Conservation (phyloP, 495 filamentous ascomycete genomes). For the Apiosordaria backusii region DNA sequence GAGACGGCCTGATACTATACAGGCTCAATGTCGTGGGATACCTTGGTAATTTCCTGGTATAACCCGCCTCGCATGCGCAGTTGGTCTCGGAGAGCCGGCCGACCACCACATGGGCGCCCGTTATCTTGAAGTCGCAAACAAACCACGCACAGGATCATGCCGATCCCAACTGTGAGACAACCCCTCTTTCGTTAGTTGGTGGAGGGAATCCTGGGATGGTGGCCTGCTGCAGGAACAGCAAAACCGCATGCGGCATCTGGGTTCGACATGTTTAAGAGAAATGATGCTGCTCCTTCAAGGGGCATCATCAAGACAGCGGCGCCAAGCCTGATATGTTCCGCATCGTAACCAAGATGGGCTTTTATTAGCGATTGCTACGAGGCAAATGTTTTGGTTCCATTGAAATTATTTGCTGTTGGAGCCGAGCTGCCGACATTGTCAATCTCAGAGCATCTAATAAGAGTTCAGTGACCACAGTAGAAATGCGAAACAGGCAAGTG, state of each 20-base stretch:
- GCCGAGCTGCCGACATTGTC: background rate
- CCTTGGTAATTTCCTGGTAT: conserved; percentile 3
- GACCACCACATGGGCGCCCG: background rate
- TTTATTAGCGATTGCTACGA: background rate
- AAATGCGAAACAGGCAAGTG: background rate
- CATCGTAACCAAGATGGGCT: background rate
- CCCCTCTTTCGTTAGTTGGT: background rate
- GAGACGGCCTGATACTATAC: conserved; percentile 8
- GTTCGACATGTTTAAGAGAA: conserved; percentile 1
- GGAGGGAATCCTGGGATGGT: background rate
- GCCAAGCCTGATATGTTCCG: conserved; percentile 14
- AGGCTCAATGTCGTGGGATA: conserved; percentile 13
- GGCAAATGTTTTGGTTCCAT: background rate
- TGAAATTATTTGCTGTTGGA: background rate
- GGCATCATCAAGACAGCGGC: background rate
- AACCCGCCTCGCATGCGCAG: background rate
- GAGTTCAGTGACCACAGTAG: background rate
- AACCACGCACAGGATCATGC: too few relatives aligned
- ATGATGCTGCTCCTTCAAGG: conserved; percentile 13
- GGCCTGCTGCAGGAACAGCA: conserved; percentile 7
- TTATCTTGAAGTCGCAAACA: background rate
- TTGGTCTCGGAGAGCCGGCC: background rate
- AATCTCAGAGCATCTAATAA: background rate
- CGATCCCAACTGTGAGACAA: conserved; percentile 9
- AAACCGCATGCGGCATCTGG: background rate